Conservation (phyloP, 345 rosid genomes). For the Euphorbia lathyris region DNA sequence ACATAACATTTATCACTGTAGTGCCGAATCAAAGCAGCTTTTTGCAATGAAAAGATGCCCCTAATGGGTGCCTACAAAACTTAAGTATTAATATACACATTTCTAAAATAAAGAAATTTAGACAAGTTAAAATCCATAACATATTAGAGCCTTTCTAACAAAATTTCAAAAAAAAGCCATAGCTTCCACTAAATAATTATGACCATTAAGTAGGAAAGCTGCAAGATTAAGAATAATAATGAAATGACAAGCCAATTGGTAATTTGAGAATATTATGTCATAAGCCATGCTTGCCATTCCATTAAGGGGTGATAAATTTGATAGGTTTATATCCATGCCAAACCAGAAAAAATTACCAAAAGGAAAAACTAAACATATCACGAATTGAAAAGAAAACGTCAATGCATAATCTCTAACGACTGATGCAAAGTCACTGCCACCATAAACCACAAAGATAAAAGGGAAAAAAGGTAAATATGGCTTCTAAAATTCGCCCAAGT, state of each 20-base stretch:
- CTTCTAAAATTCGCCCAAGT: not conserved
- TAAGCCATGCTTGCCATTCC: not conserved
- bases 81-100: not conserved
- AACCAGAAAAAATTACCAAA: not conserved
- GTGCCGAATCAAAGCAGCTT: slow-evolving; percentile 42
- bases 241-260: not conserved
- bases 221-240: not conserved
- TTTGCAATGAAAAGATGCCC: slow-evolving; percentile 65
- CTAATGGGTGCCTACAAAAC: slow-evolving; percentile 67
- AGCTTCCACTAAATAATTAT: not conserved
- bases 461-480: not conserved
- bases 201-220: not conserved
- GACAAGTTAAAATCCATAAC: not conserved
- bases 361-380: not conserved
- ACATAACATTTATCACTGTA: slow-evolving; percentile 41
- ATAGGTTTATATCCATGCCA: not conserved
- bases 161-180: not conserved
- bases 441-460: not conserved
- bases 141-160: not conserved
- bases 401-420: not conserved
- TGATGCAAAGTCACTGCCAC: not conserved
- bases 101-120: not conserved
- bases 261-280: not conserved
- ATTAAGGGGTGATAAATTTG: not conserved
- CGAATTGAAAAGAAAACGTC: not conserved